Base-by-base conservation (phyloP, 768 basidiomycete species). In the Lactifluus pinguis region DNA sequence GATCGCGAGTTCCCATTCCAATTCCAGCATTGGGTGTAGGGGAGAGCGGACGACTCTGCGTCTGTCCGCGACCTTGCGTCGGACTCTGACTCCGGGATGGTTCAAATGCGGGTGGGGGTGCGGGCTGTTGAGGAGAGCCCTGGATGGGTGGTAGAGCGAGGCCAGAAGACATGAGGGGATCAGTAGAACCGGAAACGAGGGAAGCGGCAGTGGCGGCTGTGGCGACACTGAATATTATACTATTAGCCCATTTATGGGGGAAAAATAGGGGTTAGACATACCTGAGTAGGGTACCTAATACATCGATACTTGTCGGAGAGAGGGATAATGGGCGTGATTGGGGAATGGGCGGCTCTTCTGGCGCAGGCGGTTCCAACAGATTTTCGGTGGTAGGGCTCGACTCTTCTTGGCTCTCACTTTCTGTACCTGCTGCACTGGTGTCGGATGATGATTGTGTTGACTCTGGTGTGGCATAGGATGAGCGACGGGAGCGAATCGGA, bases 171-270 rank as follows among this genome's bases (percentile, higher is more conserved):
- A 86, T 78, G 48, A 89, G 80, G 11, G 83, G 79, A 52, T 85
- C 81, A 4, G 84, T 82, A 25, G 84, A 81, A 39, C 87, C 87
- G 1, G 85, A 84, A n/a, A 89, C 77, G 32, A 90, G 78, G 3
- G 91, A 92, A 8, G 88, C 89, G 1, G 91, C 90, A 1, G 90
- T 92, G n/a, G 91, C 91, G 10, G 91, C 88, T n/a, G 91, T 89
- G 4, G 91, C 91, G 36, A 92, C 91, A 66, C 91, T 89, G 63
- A 52, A 69, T 19, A 17, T 9, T 2, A 34, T 30, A 13, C 19
- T 41, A 30, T 36, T 30, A 55, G 49, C 15, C 50, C 58, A 5
- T 14, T n/a, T n/a, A n/a, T n/a, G n/a, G n/a, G n/a, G n/a, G n/a
- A 17, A 14, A 53, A 45, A 47, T 58, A 52, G 38, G 57, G 54